A percentile compares a stretch with the other conserved stretches of the same genome.
phyloP scores from a whole-genome alignment of 2,329 filamentous ascomycete genomes.

The Truncatella angustata region DNA sequence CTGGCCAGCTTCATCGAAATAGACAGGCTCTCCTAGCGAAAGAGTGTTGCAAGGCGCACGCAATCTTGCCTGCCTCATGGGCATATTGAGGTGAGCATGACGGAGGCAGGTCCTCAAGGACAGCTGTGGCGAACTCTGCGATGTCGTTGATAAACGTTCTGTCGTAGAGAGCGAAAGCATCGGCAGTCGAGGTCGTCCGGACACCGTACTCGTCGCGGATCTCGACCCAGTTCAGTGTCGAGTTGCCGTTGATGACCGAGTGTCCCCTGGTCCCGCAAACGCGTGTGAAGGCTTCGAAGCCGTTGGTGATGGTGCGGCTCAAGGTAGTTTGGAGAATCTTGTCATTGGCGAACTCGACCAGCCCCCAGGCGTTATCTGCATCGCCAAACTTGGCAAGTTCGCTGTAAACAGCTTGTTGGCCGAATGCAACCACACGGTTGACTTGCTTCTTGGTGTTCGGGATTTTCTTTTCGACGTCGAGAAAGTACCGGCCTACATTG shows the following conservation, averaged over 20 bases:
- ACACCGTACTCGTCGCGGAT: constrained; percentile 4
- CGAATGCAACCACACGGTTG: constrained; percentile 4
- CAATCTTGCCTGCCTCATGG: neutral
- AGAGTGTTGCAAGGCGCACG: constrained; percentile 2
- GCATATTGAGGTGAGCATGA: neutral
- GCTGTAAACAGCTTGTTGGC: constrained; percentile 3
- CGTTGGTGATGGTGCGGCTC: constrained; percentile 7
- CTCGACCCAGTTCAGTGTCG: constrained; percentile 4
- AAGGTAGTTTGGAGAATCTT: constrained; percentile 1
- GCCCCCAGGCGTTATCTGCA: constrained; percentile 6
- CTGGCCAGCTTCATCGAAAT: constrained; percentile 1
- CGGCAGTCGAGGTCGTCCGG: neutral
- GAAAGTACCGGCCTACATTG: neutral
- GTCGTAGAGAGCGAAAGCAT: constrained; percentile 6
- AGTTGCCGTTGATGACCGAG: constrained; percentile 7
- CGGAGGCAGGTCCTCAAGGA: neutral
- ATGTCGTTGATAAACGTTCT: constrained; percentile 2
- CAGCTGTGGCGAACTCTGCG: constrained; percentile 3
- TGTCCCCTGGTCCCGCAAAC: constrained; percentile 6
- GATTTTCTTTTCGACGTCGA: constrained; percentile 5
- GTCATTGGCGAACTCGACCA: constrained; percentile 5
- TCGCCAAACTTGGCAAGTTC: constrained; percentile 6
- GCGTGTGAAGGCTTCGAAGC: constrained; percentile 5
- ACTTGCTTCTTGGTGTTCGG: constrained; percentile 8
- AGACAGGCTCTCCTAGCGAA: constrained; percentile 2